Evolutionary conservation across 148 eudicot genomes (phyloP), one percentile per base, ranked within the genome.

Genomic region (Mesembryanthemum crystallinum): DNA sequence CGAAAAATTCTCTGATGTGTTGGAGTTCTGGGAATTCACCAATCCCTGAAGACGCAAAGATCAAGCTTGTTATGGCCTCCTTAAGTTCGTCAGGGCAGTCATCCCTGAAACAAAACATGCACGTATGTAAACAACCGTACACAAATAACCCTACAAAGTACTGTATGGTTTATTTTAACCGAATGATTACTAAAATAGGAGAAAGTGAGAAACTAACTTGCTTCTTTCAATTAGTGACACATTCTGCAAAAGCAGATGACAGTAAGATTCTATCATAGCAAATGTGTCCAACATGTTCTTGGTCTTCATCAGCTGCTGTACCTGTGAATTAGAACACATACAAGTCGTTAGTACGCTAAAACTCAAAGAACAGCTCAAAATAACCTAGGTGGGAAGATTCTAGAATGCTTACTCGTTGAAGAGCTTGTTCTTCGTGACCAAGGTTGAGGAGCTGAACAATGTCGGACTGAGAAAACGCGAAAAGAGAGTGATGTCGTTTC

Each of bases 21-120:
- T 72, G 82, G 54, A 90, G 87, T 72, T 90, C 89, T 51, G 91
- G 91, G 58, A 86, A 82, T 61, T 83, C 88, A 45, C 91, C 86
- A 1, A 85, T 82, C 80, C 94, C 85, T 42, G 89, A 72, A 58
- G 94, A 85, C 20, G 86, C 88, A 69, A 64, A 90, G 20, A 90
- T 83, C 80, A 90, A 83, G 79, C 87, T 85, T 20, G 88, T 77
- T 78, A 80, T 72, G 14, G 88, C 86, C 67, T 90, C 94, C 51
- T 77, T 77, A 13, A 88, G 73, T 45, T 88, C 88, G 25, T 78
- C 83, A 7, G 91, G 89, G 70, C 86, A 87, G 49, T 45, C 43
- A 4, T 83, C 88, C 74, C 91, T 89, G 77, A 55, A 67, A 73
- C 47, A 69, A 64, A 11, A 72, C 9, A 73, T 32, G 18, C 60